Percentiles rank a stretch among this genome's conserved stretches.
Evolutionary conservation across 768 basidiomycete species (phyloP).

Genomic region (Pholiota molesta): DNA sequence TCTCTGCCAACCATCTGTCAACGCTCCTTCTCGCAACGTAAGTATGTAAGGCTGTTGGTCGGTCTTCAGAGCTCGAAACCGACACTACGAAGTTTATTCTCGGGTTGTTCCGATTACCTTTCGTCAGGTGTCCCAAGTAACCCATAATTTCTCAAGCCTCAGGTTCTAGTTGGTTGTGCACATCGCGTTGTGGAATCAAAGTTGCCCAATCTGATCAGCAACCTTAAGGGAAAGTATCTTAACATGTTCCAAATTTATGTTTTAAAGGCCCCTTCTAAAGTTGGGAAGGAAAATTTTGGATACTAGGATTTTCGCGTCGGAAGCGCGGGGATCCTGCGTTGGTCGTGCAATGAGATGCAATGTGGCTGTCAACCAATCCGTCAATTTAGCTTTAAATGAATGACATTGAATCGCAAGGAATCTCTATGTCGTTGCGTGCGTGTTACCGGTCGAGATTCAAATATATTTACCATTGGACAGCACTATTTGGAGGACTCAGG

Average conservation of each 20-base stretch:
- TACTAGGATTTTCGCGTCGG: neutral
- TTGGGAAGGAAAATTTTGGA: neutral
- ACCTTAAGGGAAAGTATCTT: neutral
- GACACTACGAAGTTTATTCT: slow-evolving; percentile 15
- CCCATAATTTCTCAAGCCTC: slow-evolving; percentile 1
- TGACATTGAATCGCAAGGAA: too few species aligned
- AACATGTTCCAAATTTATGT: neutral
- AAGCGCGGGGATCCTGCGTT: neutral
- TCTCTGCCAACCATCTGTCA: slow-evolving; percentile 7
- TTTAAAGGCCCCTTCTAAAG: neutral
- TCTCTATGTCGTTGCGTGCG: too few species aligned
- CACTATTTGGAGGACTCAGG: too few species aligned
- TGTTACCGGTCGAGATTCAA: too few species aligned
- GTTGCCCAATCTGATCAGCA: neutral
- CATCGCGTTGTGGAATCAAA: slow-evolving; percentile 4
- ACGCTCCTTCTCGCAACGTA: slow-evolving; percentile 1
- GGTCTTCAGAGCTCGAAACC: slow-evolving; percentile 5
- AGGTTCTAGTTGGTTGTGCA: neutral
- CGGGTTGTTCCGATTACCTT: slow-evolving; percentile 19
- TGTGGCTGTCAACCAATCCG: too few species aligned
- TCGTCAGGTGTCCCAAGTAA: slow-evolving; percentile 6
- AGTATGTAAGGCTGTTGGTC: neutral
- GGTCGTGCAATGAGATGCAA: too few species aligned
- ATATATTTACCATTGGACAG: too few species aligned
- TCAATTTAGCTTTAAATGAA: too few species aligned